Evolutionary conservation across 192 early-diverging fungal genomes (phyloP).

Genomic region (Haplosporangium gracile): DNA sequence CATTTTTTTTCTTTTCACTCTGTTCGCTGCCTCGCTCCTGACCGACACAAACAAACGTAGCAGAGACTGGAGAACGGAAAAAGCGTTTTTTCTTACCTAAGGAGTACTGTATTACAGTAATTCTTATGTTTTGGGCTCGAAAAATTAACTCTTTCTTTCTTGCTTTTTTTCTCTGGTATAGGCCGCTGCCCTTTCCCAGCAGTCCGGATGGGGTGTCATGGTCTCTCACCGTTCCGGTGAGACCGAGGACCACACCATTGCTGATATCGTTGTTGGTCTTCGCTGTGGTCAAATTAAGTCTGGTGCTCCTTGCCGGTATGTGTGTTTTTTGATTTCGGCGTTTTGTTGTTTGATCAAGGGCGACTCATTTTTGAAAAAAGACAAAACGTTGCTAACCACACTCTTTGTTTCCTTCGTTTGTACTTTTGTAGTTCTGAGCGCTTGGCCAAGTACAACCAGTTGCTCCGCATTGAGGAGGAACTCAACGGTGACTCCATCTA

Average conservation of each 20-base stretch:
- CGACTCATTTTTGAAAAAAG: too few relatives aligned
- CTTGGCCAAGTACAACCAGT: conserved; percentile 98
- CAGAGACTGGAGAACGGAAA: too few relatives aligned
- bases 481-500: conserved; percentile 92
- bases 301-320: conserved; percentile 96
- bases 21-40: too few relatives aligned
- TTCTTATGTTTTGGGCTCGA: not conserved
- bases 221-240: conserved; percentile 99
- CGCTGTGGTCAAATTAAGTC: conserved; percentile 98
- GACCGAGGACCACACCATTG: conserved; percentile 95
- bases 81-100: not conserved
- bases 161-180: conserved; percentile 30
- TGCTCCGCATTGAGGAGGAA: conserved; percentile 97
- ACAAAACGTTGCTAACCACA: too few relatives aligned
- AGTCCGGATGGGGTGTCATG: conserved; percentile 98
- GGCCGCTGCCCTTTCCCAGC: conserved; percentile 79
- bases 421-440: too few relatives aligned
- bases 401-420: too few relatives aligned
- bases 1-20: too few relatives aligned
- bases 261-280: conserved; percentile 96
- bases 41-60: too few relatives aligned
- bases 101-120: too few relatives aligned
- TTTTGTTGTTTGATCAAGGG: too few relatives aligned
- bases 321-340: too few relatives aligned
- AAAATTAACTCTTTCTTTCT: not conserved